Evolutionary conservation across 2,329 filamentous ascomycete genomes (phyloP), one percentile per base, ranked within the genome.

Genomic region (Colletotrichum higginsianum): DNA sequence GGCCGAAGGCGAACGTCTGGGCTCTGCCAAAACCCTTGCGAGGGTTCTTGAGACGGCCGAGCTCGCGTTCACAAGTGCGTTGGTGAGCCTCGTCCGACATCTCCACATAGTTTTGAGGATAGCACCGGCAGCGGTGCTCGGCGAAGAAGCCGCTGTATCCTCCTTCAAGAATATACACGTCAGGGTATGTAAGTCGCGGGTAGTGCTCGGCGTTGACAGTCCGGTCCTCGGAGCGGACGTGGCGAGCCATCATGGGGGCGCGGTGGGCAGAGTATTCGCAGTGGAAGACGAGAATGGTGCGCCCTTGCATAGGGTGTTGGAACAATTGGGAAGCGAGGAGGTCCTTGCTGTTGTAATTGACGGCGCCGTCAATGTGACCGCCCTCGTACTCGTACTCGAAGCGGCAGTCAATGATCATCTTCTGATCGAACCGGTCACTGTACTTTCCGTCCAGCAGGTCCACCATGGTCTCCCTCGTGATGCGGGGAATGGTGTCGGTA

Each of bases 351-450:
- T 98, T 98, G 86, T 95, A 96, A 86, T 99, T 99, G 83, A 98
- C 87, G 53, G 96, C 96, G 21, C 93, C 93, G 76, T 95, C 90
- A 79, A 99, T 98, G 81, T 99, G 96, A 44, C 96, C 96, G 67
- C 96, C 96, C 18, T 98, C 93, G 80, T 97, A 99, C 84, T 99
- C 96, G 82, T 99, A 99, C 86, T 99, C 96, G 80, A 99, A 99
- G 23, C 96, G 93, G 82, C 96, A 99, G 82, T 99, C 96, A 78
- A 99, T 92, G 78, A 99, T 88, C 82, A 97, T 89, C 80, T 94
- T 92, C 79, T 95, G 90, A 72, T 95, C 91, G 80, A 93, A 98
- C 30, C 89, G 82, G 35, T 91, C 87, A 77, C 91, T 90, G 83
- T 92, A 98, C 76, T 93, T 92, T 73, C 95, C 95, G 81, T 98